Base-by-base conservation (phyloP, 2,329 filamentous ascomycete species). In the Juglanconis sp. region DNA sequence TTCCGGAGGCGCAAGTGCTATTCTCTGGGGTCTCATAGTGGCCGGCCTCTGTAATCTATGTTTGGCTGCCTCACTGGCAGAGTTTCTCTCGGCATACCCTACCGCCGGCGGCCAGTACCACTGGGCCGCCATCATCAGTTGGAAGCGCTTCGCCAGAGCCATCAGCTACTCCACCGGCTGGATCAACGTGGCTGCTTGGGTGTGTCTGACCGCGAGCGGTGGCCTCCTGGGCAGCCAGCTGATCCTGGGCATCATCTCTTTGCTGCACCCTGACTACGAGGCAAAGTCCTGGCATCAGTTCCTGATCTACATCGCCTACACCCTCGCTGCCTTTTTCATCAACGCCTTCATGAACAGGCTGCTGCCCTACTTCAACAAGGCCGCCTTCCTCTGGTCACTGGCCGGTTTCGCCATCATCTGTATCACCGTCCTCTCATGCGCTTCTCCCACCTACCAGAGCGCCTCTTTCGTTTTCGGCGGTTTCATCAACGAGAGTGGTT, bases 131-230 rank as follows among this genome's bases (percentile, higher is more conserved):
- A 75, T 85, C 54, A 75, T 91, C 63, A 80, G 82, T 36, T 87
- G 85, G 78, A 78, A 80, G 61, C 74, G 73, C 58, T 88, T 81
- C 78, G 82, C 84, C 17, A 83, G 85, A 0, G 76, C 85, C 35
- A 79, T 90, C 10, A 87, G 86, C 51, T 91, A 87, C 77, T 82
- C 86, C 51, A 90, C 87, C 0, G 88, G 88, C 34, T 91, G 88
- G 87, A 89, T 87, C 71, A 88, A 87, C 66, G 82, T 86, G 42
- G 85, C 85, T n/a, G 88, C 87, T 15, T 91, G 88, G 86, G 86
- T 90, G 36, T 84, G 85, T 9, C 73, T 91, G 56, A 86, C 85
- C 4, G 88, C 88, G 7, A 89, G 87, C 0, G 88, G 84, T 15
- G 87, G 87, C 1, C 77, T 90, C 30, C 78, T 91, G 5, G 87